These are phyloP conservation scores for Albifimbria verrucaria DNA, from an alignment of 2,329 filamentous ascomycete species.

Conservation along the genomic window DNA sequence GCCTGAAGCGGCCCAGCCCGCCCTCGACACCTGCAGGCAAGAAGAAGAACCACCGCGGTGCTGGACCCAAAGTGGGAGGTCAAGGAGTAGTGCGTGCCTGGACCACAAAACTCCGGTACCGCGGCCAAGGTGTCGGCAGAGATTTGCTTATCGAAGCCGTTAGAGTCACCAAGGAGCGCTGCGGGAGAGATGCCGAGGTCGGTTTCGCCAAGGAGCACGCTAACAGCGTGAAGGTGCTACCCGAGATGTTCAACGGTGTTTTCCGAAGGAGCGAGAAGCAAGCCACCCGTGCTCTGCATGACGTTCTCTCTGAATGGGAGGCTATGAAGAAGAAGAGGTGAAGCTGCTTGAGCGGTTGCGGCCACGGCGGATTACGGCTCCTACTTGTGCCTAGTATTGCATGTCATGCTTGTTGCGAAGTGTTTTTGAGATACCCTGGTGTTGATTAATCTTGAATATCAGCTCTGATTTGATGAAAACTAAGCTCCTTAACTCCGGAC, in stretches of 20 bases:
- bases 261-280: conserved; percentile 58
- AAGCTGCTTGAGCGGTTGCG: conserved; percentile 17
- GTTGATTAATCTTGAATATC: not conserved
- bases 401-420: conserved; percentile 5
- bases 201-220: conserved; percentile 77
- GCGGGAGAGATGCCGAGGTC: conserved; percentile 64
- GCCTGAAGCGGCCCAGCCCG: conserved; percentile 47
- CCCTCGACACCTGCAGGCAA: conserved; percentile 22
- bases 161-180: conserved; percentile 61
- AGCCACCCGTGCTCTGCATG: conserved; percentile 52
- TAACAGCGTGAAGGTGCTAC: conserved; percentile 64
- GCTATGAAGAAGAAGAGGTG: conserved; percentile 43
- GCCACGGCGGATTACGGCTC: not conserved
- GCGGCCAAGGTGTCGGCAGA: conserved; percentile 67
- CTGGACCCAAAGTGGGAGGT: conserved; percentile 48
- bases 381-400: too few relatives aligned
- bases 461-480: not conserved
- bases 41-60: conserved; percentile 33
- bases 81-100: conserved; percentile 75
- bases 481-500: not conserved
- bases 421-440: conserved; percentile 24
- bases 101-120: conserved; percentile 70
- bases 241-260: conserved; percentile 57
- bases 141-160: conserved; percentile 73
- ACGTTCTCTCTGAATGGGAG: conserved; percentile 48